These are phyloP conservation scores for Suillus decipiens DNA, from an alignment of 768 basidiomycete genomes.

Conservation along the genomic window DNA sequence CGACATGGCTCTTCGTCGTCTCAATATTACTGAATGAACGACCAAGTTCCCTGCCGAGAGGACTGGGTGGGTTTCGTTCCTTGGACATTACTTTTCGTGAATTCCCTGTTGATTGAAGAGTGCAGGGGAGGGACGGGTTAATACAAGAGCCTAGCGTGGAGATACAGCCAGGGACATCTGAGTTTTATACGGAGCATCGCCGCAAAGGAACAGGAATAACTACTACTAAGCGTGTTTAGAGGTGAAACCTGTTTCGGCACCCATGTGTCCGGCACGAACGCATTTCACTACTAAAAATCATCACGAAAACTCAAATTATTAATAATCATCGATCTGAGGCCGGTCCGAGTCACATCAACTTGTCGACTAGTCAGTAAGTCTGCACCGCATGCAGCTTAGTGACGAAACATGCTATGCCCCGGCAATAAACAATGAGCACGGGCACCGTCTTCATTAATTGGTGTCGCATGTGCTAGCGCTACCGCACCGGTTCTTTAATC, in stretches of 20 bases:
- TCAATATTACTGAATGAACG: conserved; percentile 14
- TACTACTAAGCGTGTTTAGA: conserved; percentile 3
- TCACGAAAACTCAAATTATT: neutral
- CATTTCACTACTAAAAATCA: conserved; percentile 7
- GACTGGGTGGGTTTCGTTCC: conserved; percentile 5
- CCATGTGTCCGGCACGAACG: neutral
- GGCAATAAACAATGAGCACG: too few relatives aligned
- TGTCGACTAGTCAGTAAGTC: too few relatives aligned
- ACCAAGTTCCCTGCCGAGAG: conserved; percentile 17
- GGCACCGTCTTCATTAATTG: too few relatives aligned
- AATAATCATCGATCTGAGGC: too few relatives aligned
- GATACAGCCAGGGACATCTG: neutral
- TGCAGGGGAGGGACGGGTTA: neutral
- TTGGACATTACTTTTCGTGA: conserved; percentile 11
- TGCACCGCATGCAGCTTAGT: too few relatives aligned
- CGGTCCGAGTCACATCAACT: too few relatives aligned
- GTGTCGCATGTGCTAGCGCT: too few relatives aligned
- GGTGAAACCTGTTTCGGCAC: neutral
- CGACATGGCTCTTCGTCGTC: conserved; percentile 1
- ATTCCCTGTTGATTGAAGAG: conserved; percentile 1
- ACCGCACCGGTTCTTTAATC: too few relatives aligned
- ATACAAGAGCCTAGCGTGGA: conserved; percentile 1
- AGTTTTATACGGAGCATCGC: conserved; percentile 22
- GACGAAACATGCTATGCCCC: too few relatives aligned
- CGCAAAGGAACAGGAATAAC: neutral